A percentile compares a stretch with the other conserved stretches of the same genome.
Evolutionary conservation across 768 basidiomycete genomes (phyloP).

Genomic region (Lactarius sp.): DNA sequence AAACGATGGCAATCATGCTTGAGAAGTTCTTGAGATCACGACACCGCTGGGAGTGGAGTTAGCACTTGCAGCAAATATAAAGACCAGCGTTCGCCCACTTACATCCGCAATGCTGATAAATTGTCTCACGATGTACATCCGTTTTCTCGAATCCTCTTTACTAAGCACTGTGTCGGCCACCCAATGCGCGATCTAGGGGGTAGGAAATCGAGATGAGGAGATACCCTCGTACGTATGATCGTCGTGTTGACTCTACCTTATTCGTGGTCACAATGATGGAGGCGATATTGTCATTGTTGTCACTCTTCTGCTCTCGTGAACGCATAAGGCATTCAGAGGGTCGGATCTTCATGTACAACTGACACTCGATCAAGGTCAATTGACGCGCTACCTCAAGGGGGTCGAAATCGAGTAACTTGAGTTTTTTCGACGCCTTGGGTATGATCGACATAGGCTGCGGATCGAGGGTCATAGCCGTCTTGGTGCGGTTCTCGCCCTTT

Average conservation of each 20-base stretch:
- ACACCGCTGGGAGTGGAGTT: constrained; percentile 57
- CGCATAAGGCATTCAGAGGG: constrained; percentile 87
- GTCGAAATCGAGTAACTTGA: constrained; percentile 84
- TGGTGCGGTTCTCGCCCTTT: constrained; percentile 55
- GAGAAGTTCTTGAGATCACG: constrained; percentile 89
- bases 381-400: constrained; percentile 88
- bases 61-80: constrained; percentile 15
- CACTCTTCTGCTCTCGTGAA: constrained; percentile 69
- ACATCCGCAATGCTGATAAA: constrained; percentile 92
- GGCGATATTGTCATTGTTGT: constrained; percentile 78
- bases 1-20: constrained; percentile 93
- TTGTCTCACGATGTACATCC: constrained; percentile 80
- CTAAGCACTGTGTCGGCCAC: constrained; percentile 79
- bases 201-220: neutral
- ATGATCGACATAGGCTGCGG: constrained; percentile 70
- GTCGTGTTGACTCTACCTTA: constrained; percentile 41
- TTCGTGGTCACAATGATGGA: constrained; percentile 86
- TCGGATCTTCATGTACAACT: constrained; percentile 80
- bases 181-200: constrained; percentile 81
- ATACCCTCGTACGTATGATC: neutral
- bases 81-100: constrained; percentile 32
- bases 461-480: constrained; percentile 49
- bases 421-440: constrained; percentile 63
- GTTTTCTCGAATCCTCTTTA: constrained; percentile 77
- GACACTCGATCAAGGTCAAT: constrained; percentile 85